Evolutionary conservation across 257 asterid genomes (phyloP), one percentile per base, ranked within the genome.

Genomic region (Solanum paucissectum): DNA sequence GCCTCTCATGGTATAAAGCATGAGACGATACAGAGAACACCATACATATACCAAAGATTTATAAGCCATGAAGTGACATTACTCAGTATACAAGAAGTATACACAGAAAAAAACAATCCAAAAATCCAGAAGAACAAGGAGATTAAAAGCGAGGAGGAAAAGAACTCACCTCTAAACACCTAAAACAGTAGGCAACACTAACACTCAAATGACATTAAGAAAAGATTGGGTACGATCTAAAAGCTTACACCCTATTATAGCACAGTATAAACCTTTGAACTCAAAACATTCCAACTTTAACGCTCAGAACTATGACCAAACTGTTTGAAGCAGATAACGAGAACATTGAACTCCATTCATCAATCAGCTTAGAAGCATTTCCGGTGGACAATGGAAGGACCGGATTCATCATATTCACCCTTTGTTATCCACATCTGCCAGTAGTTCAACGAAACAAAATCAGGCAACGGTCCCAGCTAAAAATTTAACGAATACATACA

Each of bases 371-470:
- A 86, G 88, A 86, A 86, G 85, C 88, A 86, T 86, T 86, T 86
- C 12, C 88, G 71, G 60, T 86, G 88, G 21, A 86, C 88, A 49
- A 86, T 86, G 37, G 88, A 62, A 33, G 88, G 88, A 36, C 88
- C 88, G 8, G 88, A 86, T 49, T 86, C 88, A 86, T 86, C 85
- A 74, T 86, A 86, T 86, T 86, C 88, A 33, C 88, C 88, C 60
- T 86, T 86, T 29, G 88, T 86, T 23, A 86, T 86, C 88, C 88
- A 86, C 88, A 86, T 86, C 88, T 86, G 55, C 83, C 83, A 29
- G 38, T 32, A 13, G 25, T 87, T 38, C 60, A 25, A 21, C 38
- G 46, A 79, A 87, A 87, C 33, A 87, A 81, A 42, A 36, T 49
- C 83, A 81, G 21, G 23, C 32, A 66, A 20, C 4, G 8, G 2